phyloP scores from a whole-genome alignment of 257 asterid species.

The Solanum lycopersicoides region DNA sequence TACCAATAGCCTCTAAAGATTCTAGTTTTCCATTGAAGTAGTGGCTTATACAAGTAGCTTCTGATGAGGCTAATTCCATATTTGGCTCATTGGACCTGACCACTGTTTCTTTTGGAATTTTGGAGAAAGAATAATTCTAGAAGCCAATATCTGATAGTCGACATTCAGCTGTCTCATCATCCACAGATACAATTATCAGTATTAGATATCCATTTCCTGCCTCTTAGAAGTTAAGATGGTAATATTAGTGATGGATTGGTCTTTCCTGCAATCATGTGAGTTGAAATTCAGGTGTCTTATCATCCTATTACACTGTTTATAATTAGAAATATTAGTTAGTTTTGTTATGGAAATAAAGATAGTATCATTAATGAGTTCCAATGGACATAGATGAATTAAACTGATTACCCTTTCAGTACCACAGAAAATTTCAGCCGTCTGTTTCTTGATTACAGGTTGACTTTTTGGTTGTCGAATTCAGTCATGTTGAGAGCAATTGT shows the following conservation, averaged over 20 bases:
- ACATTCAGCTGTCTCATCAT: neutral
- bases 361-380: neutral
- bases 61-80: neutral
- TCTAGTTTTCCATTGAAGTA: neutral
- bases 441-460: constrained; percentile 49
- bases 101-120: neutral
- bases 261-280: neutral
- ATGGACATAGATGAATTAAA: neutral
- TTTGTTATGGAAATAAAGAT: neutral
- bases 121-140: neutral
- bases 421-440: neutral
- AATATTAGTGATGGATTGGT: neutral
- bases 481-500: constrained; percentile 81
- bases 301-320: neutral
- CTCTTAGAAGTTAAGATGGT: neutral
- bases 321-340: neutral
- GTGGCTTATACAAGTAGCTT: neutral
- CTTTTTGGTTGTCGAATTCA: constrained; percentile 87
- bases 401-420: neutral
- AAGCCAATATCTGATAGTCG: neutral
- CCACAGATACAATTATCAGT: neutral
- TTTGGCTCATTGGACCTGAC: neutral
- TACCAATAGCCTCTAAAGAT: neutral
- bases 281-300: neutral
- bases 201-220: neutral